Base-by-base conservation (phyloP, 169 alveolate species). In the Cryptosporidium muris region DNA sequence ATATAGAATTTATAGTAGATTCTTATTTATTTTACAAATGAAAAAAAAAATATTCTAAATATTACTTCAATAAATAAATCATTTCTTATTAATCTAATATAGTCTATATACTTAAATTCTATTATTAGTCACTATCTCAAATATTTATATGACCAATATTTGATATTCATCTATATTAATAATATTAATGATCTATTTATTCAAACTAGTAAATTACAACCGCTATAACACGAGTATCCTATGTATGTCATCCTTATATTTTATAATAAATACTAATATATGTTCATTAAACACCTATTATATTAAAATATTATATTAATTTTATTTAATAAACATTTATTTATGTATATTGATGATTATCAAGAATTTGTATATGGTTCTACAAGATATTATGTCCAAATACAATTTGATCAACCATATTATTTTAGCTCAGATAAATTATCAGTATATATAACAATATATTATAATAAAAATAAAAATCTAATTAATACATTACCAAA, bases 351-450 rank as follows among this genome's bases (percentile, higher is more conserved):
- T 25, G 25, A 25, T 25, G 25, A 25, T 25, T 25, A 0, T 25
- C 25, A 25, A 25, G 25, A 25, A 25, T 25, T 25, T 25, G 25
- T 25, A 37, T 25, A 25, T 5, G 37, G 37, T 43, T 16, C 62
- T 43, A 38, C 38, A 5, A 74, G 45, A 58, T 74, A 74, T 58
- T 58, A 52, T 5, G 58, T 74, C 5, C 58, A 74, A 37, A 58
- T 74, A 12, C 45, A 40, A 37, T 58, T 74, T 49, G 85, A 74
- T 42, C 85, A 74, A 47, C 85, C 85, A 16, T 74, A 74, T 34
- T 74, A 74, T 43, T 74, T 25, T 49, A 74, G 85, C 60, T 74
- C 85, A 8, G 85, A 74, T 34, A 74, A 60, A 43, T 47, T 74
- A 56, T n/a, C 62, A 58, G 54, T 66, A 47, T 54, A n/a, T 53